Evolutionary conservation across 169 alveolate species (phyloP).

Genomic region (Cardiosporidium cionae): DNA sequence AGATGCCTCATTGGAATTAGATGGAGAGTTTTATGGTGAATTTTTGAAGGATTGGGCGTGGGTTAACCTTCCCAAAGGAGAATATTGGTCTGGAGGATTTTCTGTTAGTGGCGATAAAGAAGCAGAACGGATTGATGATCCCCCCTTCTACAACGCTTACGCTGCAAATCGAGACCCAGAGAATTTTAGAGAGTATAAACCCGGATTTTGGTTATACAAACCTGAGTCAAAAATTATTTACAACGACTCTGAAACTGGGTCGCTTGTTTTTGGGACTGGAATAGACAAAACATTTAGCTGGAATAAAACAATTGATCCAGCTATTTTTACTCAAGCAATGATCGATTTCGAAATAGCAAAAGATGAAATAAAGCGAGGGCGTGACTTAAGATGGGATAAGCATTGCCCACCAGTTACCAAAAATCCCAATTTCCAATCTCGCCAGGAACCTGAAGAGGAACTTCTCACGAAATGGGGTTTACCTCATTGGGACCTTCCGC

Average conservation of each 20-base stretch:
- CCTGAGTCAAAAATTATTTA: constrained; percentile 38
- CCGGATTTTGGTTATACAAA: constrained; percentile 44
- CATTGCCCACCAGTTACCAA: constrained; percentile 11
- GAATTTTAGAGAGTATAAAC: constrained; percentile 21
- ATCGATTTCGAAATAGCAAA: constrained; percentile 46
- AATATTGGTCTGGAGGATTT: constrained; percentile 28
- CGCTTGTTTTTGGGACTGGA: constrained; percentile 40
- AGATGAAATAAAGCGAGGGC: constrained; percentile 38
- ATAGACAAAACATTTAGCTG: constrained; percentile 40
- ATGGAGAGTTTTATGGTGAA: constrained; percentile 33
- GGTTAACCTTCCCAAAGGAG: constrained; percentile 42
- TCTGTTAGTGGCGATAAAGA: constrained; percentile 34
- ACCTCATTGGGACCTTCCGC: neutral
- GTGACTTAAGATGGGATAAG: constrained; percentile 15
- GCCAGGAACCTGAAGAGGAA: constrained; percentile 21
- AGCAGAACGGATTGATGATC: too few species aligned
- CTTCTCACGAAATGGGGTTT: constrained; percentile 8
- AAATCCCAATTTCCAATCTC: constrained; percentile 15
- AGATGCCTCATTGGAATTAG: constrained; percentile 14
- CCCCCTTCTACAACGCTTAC: constrained; percentile 20
- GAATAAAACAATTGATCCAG: constrained; percentile 18
- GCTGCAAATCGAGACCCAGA: constrained; percentile 28
- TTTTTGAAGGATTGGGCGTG: constrained; percentile 35
- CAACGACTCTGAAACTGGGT: constrained; percentile 41
- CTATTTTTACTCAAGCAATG: constrained; percentile 31